Evolutionary conservation across 306 rosid genomes (phyloP), one percentile per base, ranked within the genome.

Genomic region (Quercus rubra): DNA sequence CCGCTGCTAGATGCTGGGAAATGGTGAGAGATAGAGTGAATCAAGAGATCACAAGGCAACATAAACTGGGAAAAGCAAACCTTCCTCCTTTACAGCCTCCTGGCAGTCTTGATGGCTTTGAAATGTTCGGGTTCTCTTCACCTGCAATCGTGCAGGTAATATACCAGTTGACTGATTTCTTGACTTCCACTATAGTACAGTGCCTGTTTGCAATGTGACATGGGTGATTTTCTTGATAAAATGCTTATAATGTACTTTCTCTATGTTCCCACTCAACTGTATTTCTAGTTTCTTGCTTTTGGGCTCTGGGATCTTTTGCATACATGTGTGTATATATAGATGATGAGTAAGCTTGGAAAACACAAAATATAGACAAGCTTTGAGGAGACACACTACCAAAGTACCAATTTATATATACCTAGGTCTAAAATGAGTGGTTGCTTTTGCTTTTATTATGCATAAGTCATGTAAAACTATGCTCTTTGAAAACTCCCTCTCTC

Each of bases 81-180:
- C 99, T 96, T 78, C 97, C 96, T 87, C 99, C 99, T 81, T 80
- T 96, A 80, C 98, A 93, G 90, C 99, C 99, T 82, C 98, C 98
- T 28, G 97, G 97, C 77, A 96, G 98, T 86, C 92, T 96, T 63
- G 99, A 96, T 85, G 99, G 98, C 43, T 91, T 91, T 81, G 99
- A 93, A 83, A 93, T 96, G 99, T 96, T 96, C 71, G 99, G 99
- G 74, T 93, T 96, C 86, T 90, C 99, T 75, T 91, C 99, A 63
- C 99, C 98, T 58, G 91, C 90, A 71, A 91, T 96, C 46, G 97
- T 93, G 85, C 98, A 96, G 97, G 99, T 96, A 91, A 85, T 80
- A 85, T 76, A 62, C 73, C 63, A 12, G 31, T 55, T 70, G 35
- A 63, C 59, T 71, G 17, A 21, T 64, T 67, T 59, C 51, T 38